A percentile compares a stretch with the other conserved stretches of the same genome.
These are phyloP conservation scores for Fusarium succisae DNA, from an alignment of 2,329 filamentous ascomycete genomes.

Conservation along the genomic window DNA sequence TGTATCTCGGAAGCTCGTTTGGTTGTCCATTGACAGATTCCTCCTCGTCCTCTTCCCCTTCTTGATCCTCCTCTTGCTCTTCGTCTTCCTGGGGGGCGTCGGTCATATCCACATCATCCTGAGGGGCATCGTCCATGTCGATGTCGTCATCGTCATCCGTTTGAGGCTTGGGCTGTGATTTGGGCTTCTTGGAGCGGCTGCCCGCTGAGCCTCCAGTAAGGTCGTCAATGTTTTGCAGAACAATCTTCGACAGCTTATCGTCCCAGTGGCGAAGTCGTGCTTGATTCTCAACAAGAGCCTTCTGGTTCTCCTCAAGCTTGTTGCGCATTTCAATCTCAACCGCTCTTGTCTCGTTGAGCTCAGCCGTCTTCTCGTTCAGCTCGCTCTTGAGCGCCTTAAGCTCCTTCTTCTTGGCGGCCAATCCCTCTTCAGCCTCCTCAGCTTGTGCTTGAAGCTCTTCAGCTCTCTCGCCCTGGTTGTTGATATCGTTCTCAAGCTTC, in stretches of 20 bases:
- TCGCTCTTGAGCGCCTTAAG: slow-evolving; percentile 82
- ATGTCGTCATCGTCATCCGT: slow-evolving; percentile 45
- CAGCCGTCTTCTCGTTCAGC: slow-evolving; percentile 84
- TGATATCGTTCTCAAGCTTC: slow-evolving; percentile 80
- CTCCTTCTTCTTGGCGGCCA: slow-evolving; percentile 82
- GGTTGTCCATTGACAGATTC: slow-evolving; percentile 47
- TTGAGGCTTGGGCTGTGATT: slow-evolving; percentile 38
- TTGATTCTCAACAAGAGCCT: slow-evolving; percentile 85
- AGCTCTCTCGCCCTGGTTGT: slow-evolving; percentile 78
- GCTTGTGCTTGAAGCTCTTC: slow-evolving; percentile 77
- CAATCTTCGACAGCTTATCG: slow-evolving; percentile 86
- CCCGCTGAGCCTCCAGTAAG: slow-evolving; percentile 56
- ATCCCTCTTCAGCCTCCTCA: slow-evolving; percentile 82
- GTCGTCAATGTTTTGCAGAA: slow-evolving; percentile 82
- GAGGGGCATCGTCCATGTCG: slow-evolving; percentile 46
- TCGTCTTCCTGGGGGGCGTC: slow-evolving; percentile 46
- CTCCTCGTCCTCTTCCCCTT: slow-evolving; percentile 40
- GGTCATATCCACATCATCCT: slow-evolving; percentile 45
- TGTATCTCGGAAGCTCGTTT: slow-evolving; percentile 79
- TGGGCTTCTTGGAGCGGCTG: slow-evolving; percentile 38
- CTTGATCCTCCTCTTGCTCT: slow-evolving; percentile 42
- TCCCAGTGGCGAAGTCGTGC: slow-evolving; percentile 87
- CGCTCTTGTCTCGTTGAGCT: slow-evolving; percentile 88
- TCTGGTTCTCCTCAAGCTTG: slow-evolving; percentile 96
- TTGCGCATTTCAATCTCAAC: slow-evolving; percentile 98